These are phyloP conservation scores for Beauveria sp. DNA, from an alignment of 2,329 filamentous ascomycete species.

Conservation along the genomic window DNA sequence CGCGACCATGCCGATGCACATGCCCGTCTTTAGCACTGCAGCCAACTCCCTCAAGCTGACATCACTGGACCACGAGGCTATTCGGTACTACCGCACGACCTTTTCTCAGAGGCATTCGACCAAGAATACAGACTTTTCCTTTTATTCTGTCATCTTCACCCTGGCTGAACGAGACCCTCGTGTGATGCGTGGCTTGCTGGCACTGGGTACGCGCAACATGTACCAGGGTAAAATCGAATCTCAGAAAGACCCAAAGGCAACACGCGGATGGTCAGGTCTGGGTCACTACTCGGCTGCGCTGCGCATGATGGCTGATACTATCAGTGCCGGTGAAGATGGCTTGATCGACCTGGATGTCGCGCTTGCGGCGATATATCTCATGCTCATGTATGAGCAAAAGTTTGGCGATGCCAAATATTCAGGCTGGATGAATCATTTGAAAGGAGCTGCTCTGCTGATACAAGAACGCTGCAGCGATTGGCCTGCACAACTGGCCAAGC, in stretches of 20 bases:
- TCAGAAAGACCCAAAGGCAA: constrained; percentile 6
- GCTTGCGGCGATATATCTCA: constrained; percentile 26
- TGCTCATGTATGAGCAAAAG: constrained; percentile 31
- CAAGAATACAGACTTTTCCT: constrained; percentile 28
- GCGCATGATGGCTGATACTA: constrained; percentile 24
- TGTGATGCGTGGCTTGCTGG: constrained; percentile 30
- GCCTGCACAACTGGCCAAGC: constrained; percentile 1
- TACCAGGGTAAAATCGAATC: constrained; percentile 19
- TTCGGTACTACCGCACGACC: constrained; percentile 28
- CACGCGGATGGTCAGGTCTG: constrained; percentile 15
- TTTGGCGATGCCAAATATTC: constrained; percentile 26
- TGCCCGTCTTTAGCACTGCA: constrained; percentile 13
- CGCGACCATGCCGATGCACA: not conserved
- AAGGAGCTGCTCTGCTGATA: constrained; percentile 24
- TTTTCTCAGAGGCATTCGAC: constrained; percentile 29
- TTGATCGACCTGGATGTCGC: constrained; percentile 24
- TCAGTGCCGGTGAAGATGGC: constrained; percentile 17
- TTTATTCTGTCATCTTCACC: constrained; percentile 28
- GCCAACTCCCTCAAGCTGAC: constrained; percentile 21
- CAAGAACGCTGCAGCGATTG: constrained; percentile 19
- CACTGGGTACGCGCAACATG: constrained; percentile 26
- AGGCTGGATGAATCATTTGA: constrained; percentile 25
- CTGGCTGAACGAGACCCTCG: constrained; percentile 26
- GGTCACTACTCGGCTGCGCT: constrained; percentile 26
- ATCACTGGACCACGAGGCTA: constrained; percentile 26